Base-by-base conservation (phyloP, 352 stramenopile species). In the Phytophthora syringae region DNA sequence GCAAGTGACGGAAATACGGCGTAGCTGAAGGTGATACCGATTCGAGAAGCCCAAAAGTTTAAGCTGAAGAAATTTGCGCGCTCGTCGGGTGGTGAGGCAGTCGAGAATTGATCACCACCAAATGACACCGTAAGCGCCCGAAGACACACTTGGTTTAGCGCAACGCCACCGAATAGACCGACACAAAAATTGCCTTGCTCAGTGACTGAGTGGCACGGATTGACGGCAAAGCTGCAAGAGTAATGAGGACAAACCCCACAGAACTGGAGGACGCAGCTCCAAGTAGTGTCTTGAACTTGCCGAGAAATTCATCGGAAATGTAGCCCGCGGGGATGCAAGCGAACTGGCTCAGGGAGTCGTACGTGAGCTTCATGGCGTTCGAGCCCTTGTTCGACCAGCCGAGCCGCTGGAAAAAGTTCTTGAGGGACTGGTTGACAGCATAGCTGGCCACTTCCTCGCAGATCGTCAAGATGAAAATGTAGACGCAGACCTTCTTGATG, bases 21-120 rank as follows among this genome's bases (percentile, higher is more conserved):
- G 67, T 93, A 97, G 57, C 79, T 86, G 55, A 96, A 80, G 4
- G 74, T 57, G 5, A 86, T 75, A 20, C 88, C 86, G 37, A 92
- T 64, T 65, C 93, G 93, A 49, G 93, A 81, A 39, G 67, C 74
- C 69, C 78, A 93, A 74, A 95, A 97, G 61, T 94, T 93, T 30
- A 79, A 84, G 42, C 76, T 90, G 76, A 95, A 96, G 68, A 88
- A 96, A 20, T 60, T 81, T 15, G 76, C 67, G 43, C 88, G 82
- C 21, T 88, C 60, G 15, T 77, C 72, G 28, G 53, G 56, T 6
- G 67, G 74, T 20, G 79, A 74, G n/a, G 55, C 54, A 5, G 76
- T 77, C 10, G 83, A 74, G 51, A 88, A 91, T 67, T 89, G 80
- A 62, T 89, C 80, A 18, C 72, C 84, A 44, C 84, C 81, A 50